Conservation (phyloP, 2,329 filamentous ascomycete genomes). For the Davidsoniella eucalypti region DNA sequence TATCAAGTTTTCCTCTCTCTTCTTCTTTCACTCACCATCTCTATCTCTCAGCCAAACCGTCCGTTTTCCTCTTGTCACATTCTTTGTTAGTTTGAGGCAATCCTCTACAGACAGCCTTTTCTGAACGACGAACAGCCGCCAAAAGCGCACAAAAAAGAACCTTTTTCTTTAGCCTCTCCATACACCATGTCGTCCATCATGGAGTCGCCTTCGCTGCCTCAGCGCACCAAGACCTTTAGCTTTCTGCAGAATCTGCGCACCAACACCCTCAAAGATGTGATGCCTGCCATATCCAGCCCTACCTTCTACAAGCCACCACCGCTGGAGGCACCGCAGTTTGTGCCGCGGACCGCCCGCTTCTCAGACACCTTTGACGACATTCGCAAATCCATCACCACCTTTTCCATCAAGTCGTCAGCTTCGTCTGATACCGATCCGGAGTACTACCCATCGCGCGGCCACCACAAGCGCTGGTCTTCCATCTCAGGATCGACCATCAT, state of each 20-base stretch:
- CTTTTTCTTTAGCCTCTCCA: too few species aligned
- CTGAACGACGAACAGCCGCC: too few species aligned
- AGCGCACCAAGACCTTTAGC: conserved; percentile 10
- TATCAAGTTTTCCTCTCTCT: neutral
- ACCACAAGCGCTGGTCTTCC: conserved; percentile 8
- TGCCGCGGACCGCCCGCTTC: conserved; percentile 10
- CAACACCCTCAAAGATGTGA: conserved; percentile 2
- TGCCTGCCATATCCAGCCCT: conserved; percentile 6
- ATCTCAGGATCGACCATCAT: conserved; percentile 6
- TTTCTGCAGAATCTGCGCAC: conserved; percentile 10
- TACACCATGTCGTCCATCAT: conserved; percentile 1
- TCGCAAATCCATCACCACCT: conserved; percentile 13
- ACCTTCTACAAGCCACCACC: conserved; percentile 1
- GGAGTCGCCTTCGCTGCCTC: neutral
- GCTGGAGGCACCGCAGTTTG: neutral
- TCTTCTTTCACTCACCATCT: neutral
- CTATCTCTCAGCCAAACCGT: too few species aligned
- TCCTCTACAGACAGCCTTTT: too few species aligned
- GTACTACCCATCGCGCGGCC: conserved; percentile 7
- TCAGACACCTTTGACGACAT: conserved; percentile 13
- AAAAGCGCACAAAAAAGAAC: too few species aligned
- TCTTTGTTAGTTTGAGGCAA: too few species aligned
- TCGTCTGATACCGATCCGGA: conserved; percentile 3
- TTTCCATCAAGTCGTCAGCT: conserved; percentile 10
- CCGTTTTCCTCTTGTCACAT: too few species aligned